A percentile compares a stretch with the other conserved stretches of the same genome.
Evolutionary conservation across 805 yeast genomes (phyloP).

Genomic region (Cyberlindnera mycetangii): DNA sequence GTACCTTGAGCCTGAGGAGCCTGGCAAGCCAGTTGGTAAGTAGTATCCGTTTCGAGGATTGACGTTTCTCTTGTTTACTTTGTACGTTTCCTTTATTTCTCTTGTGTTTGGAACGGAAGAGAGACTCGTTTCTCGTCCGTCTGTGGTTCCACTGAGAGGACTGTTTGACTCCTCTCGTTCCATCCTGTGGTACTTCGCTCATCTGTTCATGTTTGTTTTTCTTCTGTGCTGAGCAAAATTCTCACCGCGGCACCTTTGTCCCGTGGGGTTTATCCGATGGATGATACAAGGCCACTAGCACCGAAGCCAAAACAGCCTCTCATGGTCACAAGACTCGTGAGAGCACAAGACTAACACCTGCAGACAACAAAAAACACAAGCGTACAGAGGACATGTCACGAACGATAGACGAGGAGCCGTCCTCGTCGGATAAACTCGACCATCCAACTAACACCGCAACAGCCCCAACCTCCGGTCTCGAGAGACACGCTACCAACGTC

Average conservation of each 20-base stretch:
- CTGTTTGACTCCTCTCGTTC: not conserved
- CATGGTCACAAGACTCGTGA: not conserved
- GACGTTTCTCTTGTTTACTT: not conserved
- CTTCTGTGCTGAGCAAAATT: not conserved
- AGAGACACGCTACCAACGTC: slow-evolving; percentile 26
- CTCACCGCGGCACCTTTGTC: not conserved
- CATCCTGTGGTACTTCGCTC: not conserved
- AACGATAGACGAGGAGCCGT: not conserved
- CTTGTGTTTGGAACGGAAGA: not conserved
- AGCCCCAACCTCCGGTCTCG: slow-evolving; percentile 31
- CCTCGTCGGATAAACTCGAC: slow-evolving; percentile 2
- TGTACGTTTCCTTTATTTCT: not conserved
- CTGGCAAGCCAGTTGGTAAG: slow-evolving; percentile 30
- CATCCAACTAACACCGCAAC: slow-evolving; percentile 12
- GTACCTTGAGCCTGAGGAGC: slow-evolving; percentile 23
- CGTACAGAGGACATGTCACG: not conserved
- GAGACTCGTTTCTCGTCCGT: not conserved
- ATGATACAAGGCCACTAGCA: not conserved
- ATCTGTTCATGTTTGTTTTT: not conserved
- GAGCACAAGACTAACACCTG: not conserved
- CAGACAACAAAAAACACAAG: not conserved
- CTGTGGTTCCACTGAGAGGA: not conserved
- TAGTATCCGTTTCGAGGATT: slow-evolving; percentile 1
- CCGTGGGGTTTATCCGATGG: not conserved
- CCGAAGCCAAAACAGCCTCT: not conserved